A percentile compares a stretch with the other conserved stretches of the same genome.
These are phyloP conservation scores for Metschnikowia kunwiensis DNA, from an alignment of 805 yeast genomes.

Conservation along the genomic window DNA sequence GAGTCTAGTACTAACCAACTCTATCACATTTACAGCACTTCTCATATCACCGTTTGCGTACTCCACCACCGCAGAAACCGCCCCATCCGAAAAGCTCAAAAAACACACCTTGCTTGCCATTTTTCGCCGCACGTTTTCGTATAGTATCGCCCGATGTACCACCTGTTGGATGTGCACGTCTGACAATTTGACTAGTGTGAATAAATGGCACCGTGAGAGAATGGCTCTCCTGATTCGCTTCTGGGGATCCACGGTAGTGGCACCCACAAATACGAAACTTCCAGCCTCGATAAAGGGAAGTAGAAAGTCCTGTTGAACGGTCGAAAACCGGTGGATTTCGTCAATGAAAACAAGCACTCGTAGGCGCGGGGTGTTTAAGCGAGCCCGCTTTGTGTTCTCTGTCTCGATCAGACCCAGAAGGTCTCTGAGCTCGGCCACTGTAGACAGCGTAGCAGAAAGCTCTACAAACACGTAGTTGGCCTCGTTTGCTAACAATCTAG, in stretches of 20 bases:
- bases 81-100: slow-evolving; percentile 17
- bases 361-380: slow-evolving; percentile 10
- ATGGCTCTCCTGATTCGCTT: slow-evolving; percentile 79
- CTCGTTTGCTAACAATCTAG: slow-evolving; percentile 57
- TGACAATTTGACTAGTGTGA: slow-evolving; percentile 57
- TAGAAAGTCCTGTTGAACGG: slow-evolving; percentile 83
- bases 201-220: slow-evolving; percentile 78
- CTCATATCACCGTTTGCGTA: slow-evolving; percentile 33
- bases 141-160: slow-evolving; percentile 53
- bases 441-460: slow-evolving; percentile 77
- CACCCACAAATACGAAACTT: slow-evolving; percentile 78
- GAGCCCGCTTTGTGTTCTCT: slow-evolving; percentile 43
- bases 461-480: slow-evolving; percentile 64
- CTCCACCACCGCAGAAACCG: slow-evolving; percentile 18
- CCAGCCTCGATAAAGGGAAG: slow-evolving; percentile 85
- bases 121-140: slow-evolving; percentile 29
- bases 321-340: slow-evolving; percentile 86
- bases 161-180: slow-evolving; percentile 50
- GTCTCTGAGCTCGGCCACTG: slow-evolving; percentile 61
- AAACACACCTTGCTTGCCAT: slow-evolving; percentile 6
- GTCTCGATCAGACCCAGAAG: slow-evolving; percentile 48
- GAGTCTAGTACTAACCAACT: slow-evolving; percentile 25
- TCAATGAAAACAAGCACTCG: slow-evolving; percentile 71
- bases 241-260: slow-evolving; percentile 78
- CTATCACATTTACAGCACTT: slow-evolving; percentile 31